phyloP scores from a whole-genome alignment of 23 red algal species.

The Cyanidioschyzon merolae region DNA sequence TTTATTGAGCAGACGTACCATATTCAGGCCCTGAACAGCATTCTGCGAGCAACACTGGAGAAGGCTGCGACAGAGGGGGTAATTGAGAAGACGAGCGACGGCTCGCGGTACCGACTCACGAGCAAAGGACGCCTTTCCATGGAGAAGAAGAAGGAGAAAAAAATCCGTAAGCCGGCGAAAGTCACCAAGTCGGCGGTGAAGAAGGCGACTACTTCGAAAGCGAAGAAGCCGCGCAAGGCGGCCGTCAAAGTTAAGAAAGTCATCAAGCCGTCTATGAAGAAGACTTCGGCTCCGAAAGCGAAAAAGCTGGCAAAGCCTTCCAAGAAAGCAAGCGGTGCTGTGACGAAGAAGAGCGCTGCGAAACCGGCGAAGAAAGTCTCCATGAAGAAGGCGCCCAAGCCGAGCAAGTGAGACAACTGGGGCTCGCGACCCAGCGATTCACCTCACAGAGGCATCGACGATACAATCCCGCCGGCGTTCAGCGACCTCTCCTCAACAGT shows the following conservation, averaged over 20 bases:
- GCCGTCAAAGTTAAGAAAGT: not conserved
- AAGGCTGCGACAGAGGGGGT: not conserved
- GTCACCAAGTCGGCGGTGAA: not conserved
- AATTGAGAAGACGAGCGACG: slow-evolving; percentile 15
- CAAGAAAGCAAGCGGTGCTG: not conserved
- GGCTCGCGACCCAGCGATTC: too few relatives aligned
- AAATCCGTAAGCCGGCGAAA: not conserved
- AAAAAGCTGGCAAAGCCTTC: slow-evolving; percentile 6
- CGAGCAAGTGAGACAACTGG: not conserved
- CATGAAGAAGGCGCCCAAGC: not conserved
- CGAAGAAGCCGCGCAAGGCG: slow-evolving; percentile 8
- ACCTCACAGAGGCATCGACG: too few relatives aligned
- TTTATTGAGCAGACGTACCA: slow-evolving; percentile 7
- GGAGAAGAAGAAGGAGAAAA: slow-evolving; percentile 12
- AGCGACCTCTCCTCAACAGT: too few relatives aligned
- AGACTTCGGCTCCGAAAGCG: not conserved
- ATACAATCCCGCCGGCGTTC: too few relatives aligned
- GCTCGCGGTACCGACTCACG: not conserved
- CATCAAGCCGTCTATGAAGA: not conserved
- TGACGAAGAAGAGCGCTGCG: not conserved
- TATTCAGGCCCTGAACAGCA: not conserved
- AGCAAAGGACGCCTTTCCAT: not conserved
- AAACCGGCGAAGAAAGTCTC: not conserved
- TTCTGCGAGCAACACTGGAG: not conserved
- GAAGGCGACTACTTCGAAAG: not conserved